Base-by-base conservation (phyloP, 2,329 filamentous ascomycete genomes). In the Neophaeococcomyces aloes region DNA sequence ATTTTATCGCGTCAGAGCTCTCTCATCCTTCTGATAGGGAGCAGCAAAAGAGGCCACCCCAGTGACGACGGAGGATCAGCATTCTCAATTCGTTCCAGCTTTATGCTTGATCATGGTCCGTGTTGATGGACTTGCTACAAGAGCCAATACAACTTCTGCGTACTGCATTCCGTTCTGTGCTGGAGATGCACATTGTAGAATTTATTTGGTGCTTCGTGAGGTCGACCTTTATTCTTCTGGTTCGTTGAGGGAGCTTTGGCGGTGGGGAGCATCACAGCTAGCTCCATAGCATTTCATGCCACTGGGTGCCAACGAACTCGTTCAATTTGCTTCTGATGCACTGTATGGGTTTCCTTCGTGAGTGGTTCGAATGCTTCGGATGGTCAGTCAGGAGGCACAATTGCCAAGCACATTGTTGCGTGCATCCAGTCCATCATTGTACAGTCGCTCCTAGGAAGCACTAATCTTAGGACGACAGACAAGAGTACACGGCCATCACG, bases 1-100 rank as follows among this genome's bases (percentile, higher is more conserved):
- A 74, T 47, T 65, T 68, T 3, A 71, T 74, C 47, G 60, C 58
- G 5, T 74, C 53, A 65, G 68, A 1, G 47, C 66, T 47, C 54
- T 19, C 63, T 47, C 45, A 35, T 47, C 45, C 45, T 47, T 41
- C 8, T 44, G 25, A 23, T 47, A 40, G 17, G 29, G 33, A 8
- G 35, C 35, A 15, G 45, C n/a, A n/a, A n/a, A n/a, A n/a, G 45
- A 23, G 45, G 35, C 11, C 40, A 33, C 25, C 44, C 45, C n/a
- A 47, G 29, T 21, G 45, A 47, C 17, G 40, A 47, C 7, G 45
- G 21, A 17, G 45, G 45, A 43, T 38, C 43, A 18, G 23, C 33
- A 14, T 38, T 30, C 8, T 3, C 31, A 10, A 5, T 17, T 17
- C 8, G 15, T 6, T 13, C 21, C 10, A 27, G 15, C 25, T 21